Evolutionary conservation across 257 asterid species (phyloP).

Genomic region (Cordia subcordata): DNA sequence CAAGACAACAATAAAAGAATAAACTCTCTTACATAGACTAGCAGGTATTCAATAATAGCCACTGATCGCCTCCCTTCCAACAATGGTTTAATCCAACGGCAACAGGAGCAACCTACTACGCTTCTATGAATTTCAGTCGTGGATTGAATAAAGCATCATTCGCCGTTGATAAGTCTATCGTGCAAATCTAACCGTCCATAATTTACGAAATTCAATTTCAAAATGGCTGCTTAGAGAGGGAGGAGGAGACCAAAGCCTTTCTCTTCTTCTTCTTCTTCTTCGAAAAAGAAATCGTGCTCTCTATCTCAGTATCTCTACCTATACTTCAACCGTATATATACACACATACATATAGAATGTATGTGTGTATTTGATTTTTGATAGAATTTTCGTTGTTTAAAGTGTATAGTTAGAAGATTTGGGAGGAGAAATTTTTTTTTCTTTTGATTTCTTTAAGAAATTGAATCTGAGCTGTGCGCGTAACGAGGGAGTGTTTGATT

Average conservation of each 20-base stretch:
- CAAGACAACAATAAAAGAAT: too few relatives aligned
- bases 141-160: conserved; percentile 13
- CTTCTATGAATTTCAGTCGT: conserved; percentile 52
- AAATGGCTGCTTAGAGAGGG: conserved; percentile 65
- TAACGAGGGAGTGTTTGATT: conserved; percentile 15
- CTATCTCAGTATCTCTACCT: conserved; percentile 10
- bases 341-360: conserved; percentile 13
- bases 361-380: conserved; percentile 2
- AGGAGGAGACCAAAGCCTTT: conserved; percentile 41
- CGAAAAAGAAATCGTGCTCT: conserved; percentile 11
- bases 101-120: not conserved
- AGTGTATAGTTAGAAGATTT: conserved; percentile 19
- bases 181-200: conserved; percentile 38
- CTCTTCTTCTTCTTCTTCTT: conserved; percentile 11
- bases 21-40: conserved; percentile 9
- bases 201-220: conserved; percentile 75
- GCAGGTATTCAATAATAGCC: conserved; percentile 5
- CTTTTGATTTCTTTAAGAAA: conserved; percentile 11
- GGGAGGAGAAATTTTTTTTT: conserved; percentile 13
- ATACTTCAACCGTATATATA: conserved; percentile 6
- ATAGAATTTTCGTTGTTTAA: conserved; percentile 26
- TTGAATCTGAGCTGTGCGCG: conserved; percentile 49
- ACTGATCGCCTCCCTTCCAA: not conserved
- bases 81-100: conserved; percentile 32
- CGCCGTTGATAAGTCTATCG: conserved; percentile 39